Evolutionary conservation across 78 protist species (phyloP).

Genomic region (Dictyostelium firmibasis): DNA sequence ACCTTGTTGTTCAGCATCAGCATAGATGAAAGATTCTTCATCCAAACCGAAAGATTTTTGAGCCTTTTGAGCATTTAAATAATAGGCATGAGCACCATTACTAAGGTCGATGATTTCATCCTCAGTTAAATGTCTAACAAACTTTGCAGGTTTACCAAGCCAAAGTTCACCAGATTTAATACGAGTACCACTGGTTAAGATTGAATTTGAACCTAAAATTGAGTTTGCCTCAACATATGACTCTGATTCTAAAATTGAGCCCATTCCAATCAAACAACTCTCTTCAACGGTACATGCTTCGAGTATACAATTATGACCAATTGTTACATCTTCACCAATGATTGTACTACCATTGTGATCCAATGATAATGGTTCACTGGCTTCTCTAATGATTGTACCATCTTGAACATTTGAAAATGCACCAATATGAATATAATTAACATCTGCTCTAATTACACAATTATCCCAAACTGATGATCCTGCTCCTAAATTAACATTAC

Average conservation of each 20-base stretch:
- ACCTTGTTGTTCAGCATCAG: slow-evolving; percentile 49
- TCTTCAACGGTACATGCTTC: slow-evolving; percentile 86
- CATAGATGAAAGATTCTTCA: slow-evolving; percentile 17
- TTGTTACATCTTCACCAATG: slow-evolving; percentile 65
- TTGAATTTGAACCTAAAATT: slow-evolving; percentile 71
- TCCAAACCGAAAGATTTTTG: slow-evolving; percentile 14
- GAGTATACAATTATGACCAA: slow-evolving; percentile 79
- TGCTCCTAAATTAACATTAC: slow-evolving; percentile 53
- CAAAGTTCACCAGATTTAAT: slow-evolving; percentile 77
- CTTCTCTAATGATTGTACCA: slow-evolving; percentile 66
- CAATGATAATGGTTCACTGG: slow-evolving; percentile 43
- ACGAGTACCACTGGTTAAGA: slow-evolving; percentile 62
- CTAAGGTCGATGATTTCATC: slow-evolving; percentile 36
- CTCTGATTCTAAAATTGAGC: slow-evolving; percentile 62
- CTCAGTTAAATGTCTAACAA: slow-evolving; percentile 38
- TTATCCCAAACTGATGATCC: slow-evolving; percentile 56
- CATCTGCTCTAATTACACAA: slow-evolving; percentile 72
- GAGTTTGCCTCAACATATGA: slow-evolving; percentile 76
- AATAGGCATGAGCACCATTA: slow-evolving; percentile 32
- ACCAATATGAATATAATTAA: slow-evolving; percentile 67
- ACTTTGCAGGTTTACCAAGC: slow-evolving; percentile 77
- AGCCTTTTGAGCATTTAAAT: neutral
- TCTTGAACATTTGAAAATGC: slow-evolving; percentile 64
- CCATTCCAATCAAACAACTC: slow-evolving; percentile 75
- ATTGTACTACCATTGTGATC: slow-evolving; percentile 77